Evolutionary conservation across 2,329 filamentous ascomycete species (phyloP), one percentile per base, ranked within the genome.

Genomic region (Neodidymelliopsis sp.): DNA sequence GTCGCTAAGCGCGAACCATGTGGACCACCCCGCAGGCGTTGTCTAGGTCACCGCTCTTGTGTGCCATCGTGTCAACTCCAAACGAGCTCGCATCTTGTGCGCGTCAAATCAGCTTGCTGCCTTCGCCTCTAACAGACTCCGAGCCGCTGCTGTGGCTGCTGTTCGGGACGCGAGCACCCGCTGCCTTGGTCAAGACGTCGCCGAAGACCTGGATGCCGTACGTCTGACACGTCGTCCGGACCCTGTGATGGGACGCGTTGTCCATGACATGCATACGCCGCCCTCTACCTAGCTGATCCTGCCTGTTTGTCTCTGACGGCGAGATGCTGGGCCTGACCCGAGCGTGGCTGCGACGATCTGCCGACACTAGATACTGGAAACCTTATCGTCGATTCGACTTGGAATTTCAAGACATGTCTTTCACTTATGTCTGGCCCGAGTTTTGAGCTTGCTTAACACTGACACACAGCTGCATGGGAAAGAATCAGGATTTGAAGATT

Each of bases 11-110:
- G 33, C 40, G 47, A 41, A 18, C 22, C 10, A 13, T 18, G 29
- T 36, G 40, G 40, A 30, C 47, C 38, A 37, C 47, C 47, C 47
- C 47, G 40, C 47, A 50, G 34, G n/a, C 29, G 19, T 25, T 16
- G 13, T 20, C 29, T 30, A 15, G 29, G 11, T 50, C 40, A 50
- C 47, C 47, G 47, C 40, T 30, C 36, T 19, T 37, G 22, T 34
- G 35, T 28, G 47, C 40, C 29, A 35, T 31, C 34, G 27, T 16
- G 29, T 44, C 40, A 39, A 23, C 30, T 41, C 40, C 35, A 40
- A 34, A 40, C 40, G 15, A 10, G 28, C 24, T 29, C 29, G 25
- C 30, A 24, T 30, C 29, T 35, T 24, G 30, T 27, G 36, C 47
- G 19, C 36, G 20, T 45, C 35, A 30, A 50, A 50, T 41, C 40